Evolutionary conservation across 805 yeast species (phyloP).

Genomic region (Saccharomycopsis sp.): DNA sequence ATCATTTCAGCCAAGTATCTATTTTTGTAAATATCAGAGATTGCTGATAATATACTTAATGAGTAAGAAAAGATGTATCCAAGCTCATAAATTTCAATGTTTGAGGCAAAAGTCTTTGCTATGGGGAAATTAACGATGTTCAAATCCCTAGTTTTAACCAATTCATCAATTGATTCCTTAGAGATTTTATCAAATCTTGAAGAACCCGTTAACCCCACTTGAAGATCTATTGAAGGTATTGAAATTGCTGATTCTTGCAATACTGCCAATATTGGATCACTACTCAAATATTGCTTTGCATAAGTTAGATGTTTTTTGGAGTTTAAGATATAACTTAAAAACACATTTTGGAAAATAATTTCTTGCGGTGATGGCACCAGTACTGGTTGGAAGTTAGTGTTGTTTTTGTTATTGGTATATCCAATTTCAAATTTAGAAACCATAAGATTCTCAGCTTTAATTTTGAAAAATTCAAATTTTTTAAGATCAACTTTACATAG

Average conservation of each 20-base stretch:
- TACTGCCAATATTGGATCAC: slow-evolving; percentile 44
- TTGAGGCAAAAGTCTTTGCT: slow-evolving; percentile 2
- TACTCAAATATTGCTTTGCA: slow-evolving; percentile 29
- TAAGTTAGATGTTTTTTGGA: slow-evolving; percentile 27
- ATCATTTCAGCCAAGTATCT: slow-evolving; percentile 4
- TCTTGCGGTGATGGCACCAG: too few species aligned
- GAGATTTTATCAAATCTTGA: neutral
- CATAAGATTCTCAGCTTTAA: slow-evolving; percentile 5
- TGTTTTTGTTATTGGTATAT: too few species aligned
- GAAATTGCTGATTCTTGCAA: slow-evolving; percentile 45
- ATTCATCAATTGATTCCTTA: neutral
- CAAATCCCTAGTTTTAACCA: neutral
- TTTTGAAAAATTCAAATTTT: too few species aligned
- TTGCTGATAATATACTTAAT: slow-evolving; percentile 14
- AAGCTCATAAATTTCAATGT: slow-evolving; percentile 7
- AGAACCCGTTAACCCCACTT: neutral
- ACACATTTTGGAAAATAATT: too few species aligned
- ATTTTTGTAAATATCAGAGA: slow-evolving; percentile 6
- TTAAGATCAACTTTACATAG: too few species aligned
- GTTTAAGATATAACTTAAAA: neutral
- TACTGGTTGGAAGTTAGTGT: too few species aligned
- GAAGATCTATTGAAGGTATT: slow-evolving; percentile 32
- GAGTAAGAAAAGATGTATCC: slow-evolving; percentile 8
- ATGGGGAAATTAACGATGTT: neutral
- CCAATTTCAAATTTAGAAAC: slow-evolving; percentile 3